phyloP scores from a whole-genome alignment of 495 filamentous ascomycete species.

The Cercophora samala region DNA sequence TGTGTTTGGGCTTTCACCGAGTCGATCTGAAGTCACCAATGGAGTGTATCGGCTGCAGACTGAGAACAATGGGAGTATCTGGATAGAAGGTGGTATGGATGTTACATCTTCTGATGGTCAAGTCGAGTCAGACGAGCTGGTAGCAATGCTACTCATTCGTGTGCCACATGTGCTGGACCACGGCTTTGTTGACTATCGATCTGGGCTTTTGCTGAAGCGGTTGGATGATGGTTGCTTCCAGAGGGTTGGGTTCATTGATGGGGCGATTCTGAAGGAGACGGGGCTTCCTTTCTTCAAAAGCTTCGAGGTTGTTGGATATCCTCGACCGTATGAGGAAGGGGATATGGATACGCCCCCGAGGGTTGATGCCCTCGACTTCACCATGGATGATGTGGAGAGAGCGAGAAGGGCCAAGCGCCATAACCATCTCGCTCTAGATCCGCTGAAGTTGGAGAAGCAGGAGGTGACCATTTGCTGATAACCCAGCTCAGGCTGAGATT shows the following conservation, averaged over 20 bases:
- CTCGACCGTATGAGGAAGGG: slow-evolving; percentile 13
- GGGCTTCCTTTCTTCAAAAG: neutral
- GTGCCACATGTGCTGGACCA: slow-evolving; percentile 22
- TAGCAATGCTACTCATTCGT: slow-evolving; percentile 23
- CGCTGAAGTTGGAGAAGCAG: slow-evolving; percentile 10
- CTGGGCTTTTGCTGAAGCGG: slow-evolving; percentile 22
- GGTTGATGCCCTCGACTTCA: too few relatives aligned
- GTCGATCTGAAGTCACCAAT: slow-evolving; percentile 18
- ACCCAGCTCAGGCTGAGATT: neutral
- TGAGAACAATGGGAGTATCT: slow-evolving; percentile 5
- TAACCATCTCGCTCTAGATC: slow-evolving; percentile 21
- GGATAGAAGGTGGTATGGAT: slow-evolving; percentile 29
- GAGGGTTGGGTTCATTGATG: slow-evolving; percentile 29
- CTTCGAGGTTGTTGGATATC: slow-evolving; percentile 15
- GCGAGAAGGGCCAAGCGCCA: neutral
- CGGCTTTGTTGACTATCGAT: slow-evolving; percentile 28
- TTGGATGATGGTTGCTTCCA: slow-evolving; percentile 9
- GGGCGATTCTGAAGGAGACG: slow-evolving; percentile 18
- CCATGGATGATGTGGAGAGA: too few relatives aligned
- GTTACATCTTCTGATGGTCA: neutral
- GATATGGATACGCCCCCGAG: neutral
- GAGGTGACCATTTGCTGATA: slow-evolving; percentile 15
- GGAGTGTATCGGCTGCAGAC: slow-evolving; percentile 11
- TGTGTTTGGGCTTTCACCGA: slow-evolving; percentile 16
- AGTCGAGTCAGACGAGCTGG: neutral